These are phyloP conservation scores for Tolypocladium capitatum DNA, from an alignment of 2,329 filamentous ascomycete species.

Conservation along the genomic window DNA sequence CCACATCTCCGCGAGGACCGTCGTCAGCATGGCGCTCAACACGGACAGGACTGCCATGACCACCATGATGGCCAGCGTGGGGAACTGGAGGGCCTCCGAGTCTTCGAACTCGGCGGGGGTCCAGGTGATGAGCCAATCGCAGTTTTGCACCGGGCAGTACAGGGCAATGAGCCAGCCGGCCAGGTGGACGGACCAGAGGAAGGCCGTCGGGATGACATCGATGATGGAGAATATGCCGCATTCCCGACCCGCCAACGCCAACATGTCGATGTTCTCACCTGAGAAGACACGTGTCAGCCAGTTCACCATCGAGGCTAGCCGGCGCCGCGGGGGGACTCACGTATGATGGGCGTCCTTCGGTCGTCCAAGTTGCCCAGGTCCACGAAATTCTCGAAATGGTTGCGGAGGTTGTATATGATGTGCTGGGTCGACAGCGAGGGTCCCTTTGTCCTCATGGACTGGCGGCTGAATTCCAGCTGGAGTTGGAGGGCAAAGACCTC, in stretches of 20 bases:
- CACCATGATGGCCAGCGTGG: not conserved
- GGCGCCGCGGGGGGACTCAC: slow-evolving; percentile 5
- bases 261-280: slow-evolving; percentile 14
- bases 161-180: slow-evolving; percentile 5
- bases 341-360: slow-evolving; percentile 8
- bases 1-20: slow-evolving; percentile 11
- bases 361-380: slow-evolving; percentile 9
- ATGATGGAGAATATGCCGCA: slow-evolving; percentile 5
- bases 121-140: slow-evolving; percentile 6
- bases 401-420: slow-evolving; percentile 12
- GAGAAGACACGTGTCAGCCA: not conserved
- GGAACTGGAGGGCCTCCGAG: not conserved
- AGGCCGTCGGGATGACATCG: slow-evolving; percentile 8
- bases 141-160: slow-evolving; percentile 7
- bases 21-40: slow-evolving; percentile 5
- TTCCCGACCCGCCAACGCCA: slow-evolving; percentile 9
- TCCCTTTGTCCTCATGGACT: not conserved
- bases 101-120: not conserved
- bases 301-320: not conserved
- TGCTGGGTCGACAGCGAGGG: slow-evolving; percentile 11
- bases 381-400: slow-evolving; percentile 13
- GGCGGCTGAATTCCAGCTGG: slow-evolving; percentile 9
- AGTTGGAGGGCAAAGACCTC: slow-evolving; percentile 13
- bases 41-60: slow-evolving; percentile 3
- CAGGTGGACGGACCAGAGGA: slow-evolving; percentile 8